phyloP scores from a whole-genome alignment of 2,329 filamentous ascomycete genomes.

The Ophiocordyceps polyrhachis-furcata region DNA sequence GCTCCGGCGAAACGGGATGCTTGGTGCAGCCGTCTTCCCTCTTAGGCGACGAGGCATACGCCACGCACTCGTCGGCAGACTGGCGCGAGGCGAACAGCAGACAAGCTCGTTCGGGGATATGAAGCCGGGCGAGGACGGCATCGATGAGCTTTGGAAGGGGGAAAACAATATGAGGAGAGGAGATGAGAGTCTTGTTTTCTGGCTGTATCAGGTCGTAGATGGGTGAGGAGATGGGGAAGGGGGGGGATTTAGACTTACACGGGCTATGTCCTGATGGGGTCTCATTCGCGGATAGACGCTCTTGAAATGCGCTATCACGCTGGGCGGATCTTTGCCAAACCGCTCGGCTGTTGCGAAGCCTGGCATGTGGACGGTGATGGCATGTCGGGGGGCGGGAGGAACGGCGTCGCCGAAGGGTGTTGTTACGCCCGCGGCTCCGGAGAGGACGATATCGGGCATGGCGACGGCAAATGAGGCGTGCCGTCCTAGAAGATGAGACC shows the following conservation, averaged over 20 bases:
- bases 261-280: constrained; percentile 1
- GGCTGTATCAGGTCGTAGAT: neutral
- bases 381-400: constrained; percentile 1
- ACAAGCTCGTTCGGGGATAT: neutral
- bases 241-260: neutral
- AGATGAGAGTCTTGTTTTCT: neutral
- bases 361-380: constrained; percentile 1
- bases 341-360: neutral
- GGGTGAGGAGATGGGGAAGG: no score
- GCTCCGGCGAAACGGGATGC: neutral
- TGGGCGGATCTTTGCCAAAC: neutral
- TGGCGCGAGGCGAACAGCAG: constrained; percentile 1
- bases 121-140: neutral
- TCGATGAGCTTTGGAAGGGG: neutral
- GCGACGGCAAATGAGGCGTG: no score
- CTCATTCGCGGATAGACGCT: constrained; percentile 1
- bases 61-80: constrained; percentile 2
- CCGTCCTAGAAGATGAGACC: no score
- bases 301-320: neutral
- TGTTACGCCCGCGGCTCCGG: neutral
- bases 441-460: neutral
- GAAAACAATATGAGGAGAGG: neutral
- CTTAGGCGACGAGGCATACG: constrained; percentile 1
- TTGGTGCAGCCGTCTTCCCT: constrained; percentile 1
- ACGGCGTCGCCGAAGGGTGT: constrained; percentile 1